Conservation (phyloP, 2,329 filamentous ascomycete species). For the Ophiostoma pallidulum region DNA sequence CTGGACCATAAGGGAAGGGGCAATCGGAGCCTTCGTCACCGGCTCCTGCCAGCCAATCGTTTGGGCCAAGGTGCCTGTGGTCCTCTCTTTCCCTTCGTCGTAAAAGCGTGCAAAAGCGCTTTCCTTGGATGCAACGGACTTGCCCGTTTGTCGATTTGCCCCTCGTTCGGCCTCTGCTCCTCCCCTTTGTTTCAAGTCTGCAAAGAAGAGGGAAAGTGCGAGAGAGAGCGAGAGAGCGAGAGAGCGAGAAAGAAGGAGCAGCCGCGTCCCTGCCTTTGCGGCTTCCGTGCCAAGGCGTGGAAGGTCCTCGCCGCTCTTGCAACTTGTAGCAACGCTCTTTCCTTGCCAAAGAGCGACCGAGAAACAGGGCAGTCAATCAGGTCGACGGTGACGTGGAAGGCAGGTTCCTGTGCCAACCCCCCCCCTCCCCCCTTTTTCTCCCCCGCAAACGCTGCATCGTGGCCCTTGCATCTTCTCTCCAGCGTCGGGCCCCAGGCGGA, state of each 20-base stretch:
- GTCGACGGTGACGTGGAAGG: constrained; percentile 1
- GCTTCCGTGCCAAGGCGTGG: not conserved
- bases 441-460: constrained; percentile 6
- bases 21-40: not conserved
- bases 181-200: not conserved
- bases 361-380: constrained; percentile 7
- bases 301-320: not conserved
- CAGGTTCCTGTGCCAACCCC: not conserved
- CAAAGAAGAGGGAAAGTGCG: no score
- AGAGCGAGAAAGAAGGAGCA: not conserved
- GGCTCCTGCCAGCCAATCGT: constrained; percentile 6
- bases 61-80: not conserved
- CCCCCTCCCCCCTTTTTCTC: not conserved
- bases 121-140: not conserved
- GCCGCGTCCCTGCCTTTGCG: not conserved
- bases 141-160: not conserved
- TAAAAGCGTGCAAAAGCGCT: no score
- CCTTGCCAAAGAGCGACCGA: not conserved
- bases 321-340: not conserved
- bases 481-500: constrained; percentile 4
- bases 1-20: no score
- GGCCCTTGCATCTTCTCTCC: constrained; percentile 1
- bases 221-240: no score
- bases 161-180: not conserved
- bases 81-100: not conserved